phyloP scores from a whole-genome alignment of 306 rosid genomes.

The Rosa lucieae region DNA sequence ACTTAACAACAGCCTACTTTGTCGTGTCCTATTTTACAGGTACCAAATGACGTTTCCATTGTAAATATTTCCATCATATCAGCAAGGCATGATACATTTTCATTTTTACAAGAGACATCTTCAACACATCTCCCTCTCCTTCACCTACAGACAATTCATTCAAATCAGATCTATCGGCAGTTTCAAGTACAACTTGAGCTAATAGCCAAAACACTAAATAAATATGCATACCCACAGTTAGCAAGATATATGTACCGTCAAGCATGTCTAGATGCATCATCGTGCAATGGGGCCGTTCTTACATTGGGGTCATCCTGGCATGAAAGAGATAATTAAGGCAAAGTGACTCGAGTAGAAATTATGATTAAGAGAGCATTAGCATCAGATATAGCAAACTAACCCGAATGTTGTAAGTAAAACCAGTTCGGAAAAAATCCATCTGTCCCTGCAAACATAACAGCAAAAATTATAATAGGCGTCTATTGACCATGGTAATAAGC shows the following conservation, averaged over 20 bases:
- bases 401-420: slow-evolving; percentile 81
- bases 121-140: slow-evolving; percentile 23
- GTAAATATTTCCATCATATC: slow-evolving; percentile 21
- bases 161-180: slow-evolving; percentile 8
- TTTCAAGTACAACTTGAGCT: slow-evolving; percentile 14
- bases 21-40: slow-evolving; percentile 58
- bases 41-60: slow-evolving; percentile 29
- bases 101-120: slow-evolving; percentile 33
- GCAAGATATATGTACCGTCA: slow-evolving; percentile 34
- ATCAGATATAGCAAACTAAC: slow-evolving; percentile 49
- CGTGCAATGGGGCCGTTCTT: slow-evolving; percentile 86
- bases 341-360: slow-evolving; percentile 13
- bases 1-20: slow-evolving; percentile 34
- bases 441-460: slow-evolving; percentile 74
- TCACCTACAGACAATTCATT: slow-evolving; percentile 35
- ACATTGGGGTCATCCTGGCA: slow-evolving; percentile 91
- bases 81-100: slow-evolving; percentile 31
- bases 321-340: slow-evolving; percentile 22
- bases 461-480: slow-evolving; percentile 25
- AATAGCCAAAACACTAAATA: slow-evolving; percentile 1
- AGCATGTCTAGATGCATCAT: slow-evolving; percentile 90
- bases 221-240: slow-evolving; percentile 29
- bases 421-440: slow-evolving; percentile 82
- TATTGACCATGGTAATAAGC: slow-evolving; percentile 18
- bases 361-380: not conserved